Base-by-base conservation (phyloP, 129 eudicot species). In the Kitagawia praeruptora region DNA sequence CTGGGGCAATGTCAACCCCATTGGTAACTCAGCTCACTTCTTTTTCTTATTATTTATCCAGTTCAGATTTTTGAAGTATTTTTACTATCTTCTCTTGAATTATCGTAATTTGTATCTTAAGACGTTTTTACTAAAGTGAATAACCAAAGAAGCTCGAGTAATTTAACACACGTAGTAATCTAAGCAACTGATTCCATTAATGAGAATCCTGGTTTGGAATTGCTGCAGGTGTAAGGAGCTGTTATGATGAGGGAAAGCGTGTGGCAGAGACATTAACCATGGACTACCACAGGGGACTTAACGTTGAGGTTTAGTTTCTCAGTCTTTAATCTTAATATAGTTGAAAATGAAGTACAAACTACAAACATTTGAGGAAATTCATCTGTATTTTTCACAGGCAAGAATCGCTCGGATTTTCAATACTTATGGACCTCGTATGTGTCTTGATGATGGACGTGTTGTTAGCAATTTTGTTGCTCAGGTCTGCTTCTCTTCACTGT, bases 241-340 rank as follows among this genome's bases (percentile, higher is more conserved):
- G 97, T 70, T 91, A 91, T 13, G 97, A 91, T 64, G 97, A 91
- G 80, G 97, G 97, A 79, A 92, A 92, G 48, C 97, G 97, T 28
- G 84, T 87, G 11, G 97, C 97, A 4, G 97, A 92, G 87, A 89
- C 97, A 44, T 85, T 91, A 53, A 84, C 90, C 66, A 89, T 91
- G 97, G 97, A 91, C 76, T 91, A 91, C 78, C 92, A 89, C 78
- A 82, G 78, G 23, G 78, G 78, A 75, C 78, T 75, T 15, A 75
- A 48, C 45, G 6, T 75, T 18, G 78, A 75, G 78, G 78, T 75
- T 27, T 49, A 48, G 14, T 49, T 0, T 75, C 14, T 48, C 5
- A 21, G 28, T 58, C 7, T 45, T 8, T 42, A 16, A 19, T 48
- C 28, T 39, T 16, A 6, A 74, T 12, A 11, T 74, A 61, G 18